Evolutionary conservation across 2,329 filamentous ascomycete species (phyloP), one percentile per base, ranked within the genome.

Genomic region (Scedosporium minutisporum): DNA sequence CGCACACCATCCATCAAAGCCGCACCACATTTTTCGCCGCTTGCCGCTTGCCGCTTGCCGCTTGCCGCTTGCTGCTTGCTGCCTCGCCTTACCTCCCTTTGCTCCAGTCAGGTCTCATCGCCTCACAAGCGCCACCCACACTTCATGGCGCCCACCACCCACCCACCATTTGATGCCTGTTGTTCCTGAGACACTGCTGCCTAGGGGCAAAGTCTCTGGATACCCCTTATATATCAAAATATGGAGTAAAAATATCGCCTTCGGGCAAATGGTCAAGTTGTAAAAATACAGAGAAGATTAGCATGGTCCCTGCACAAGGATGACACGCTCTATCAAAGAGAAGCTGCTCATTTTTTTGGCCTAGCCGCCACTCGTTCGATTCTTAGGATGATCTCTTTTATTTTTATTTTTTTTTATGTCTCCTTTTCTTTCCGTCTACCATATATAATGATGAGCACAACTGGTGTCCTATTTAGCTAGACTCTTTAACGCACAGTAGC

Each of bases 281-380:
- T 10, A 55, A 55, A 55, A 55, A 55, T 55, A 23, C 51, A 55
- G 51, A 55, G 51, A 55, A 55, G 51, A 55, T 55, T 55, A 55
- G 23, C 51, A 55, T 55, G 51, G 51, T 55, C 51, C 51, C 51
- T 55, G 51, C 51, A 55, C 51, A 91, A 92, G 89, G 89, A 91
- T 91, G 89, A 91, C 88, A 90, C 86, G 86, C 85, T 87, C 80
- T 83, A 85, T 83, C 84, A 87, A 87, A 88, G 86, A 87, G 85
- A 86, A 83, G 80, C 84, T 82, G 80, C 51, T 23, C 3, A 23
- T 55, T 55, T 55, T 55, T 55, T 21, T 18, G n/a, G 12, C 33
- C 3, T 12, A 12, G 4, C 16, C 9, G 23, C 5, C 55, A 18
- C 7, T 6, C n/a, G 41, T 60, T 60, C 58, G 58, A 60, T 27